Evolutionary conservation across 352 stramenopile species (phyloP).

Genomic region (Thraustochytrium striatum): DNA sequence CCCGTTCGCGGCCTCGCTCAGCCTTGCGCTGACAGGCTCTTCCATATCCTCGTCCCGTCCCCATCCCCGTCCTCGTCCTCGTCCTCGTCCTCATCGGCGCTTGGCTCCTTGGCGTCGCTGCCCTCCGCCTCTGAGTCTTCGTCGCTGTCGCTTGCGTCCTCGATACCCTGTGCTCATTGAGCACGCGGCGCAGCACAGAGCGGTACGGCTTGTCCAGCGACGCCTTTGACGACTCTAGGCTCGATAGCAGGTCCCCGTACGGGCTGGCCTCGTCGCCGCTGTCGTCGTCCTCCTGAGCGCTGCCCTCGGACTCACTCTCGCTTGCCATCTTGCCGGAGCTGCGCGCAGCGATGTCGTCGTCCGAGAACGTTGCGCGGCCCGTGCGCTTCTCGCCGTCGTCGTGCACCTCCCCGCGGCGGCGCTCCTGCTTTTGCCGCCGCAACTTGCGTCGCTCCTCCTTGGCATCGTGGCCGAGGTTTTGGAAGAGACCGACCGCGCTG

Average conservation of each 20-base stretch:
- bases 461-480: not conserved
- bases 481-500: not conserved
- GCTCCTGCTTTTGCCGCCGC: not conserved
- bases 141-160: not conserved
- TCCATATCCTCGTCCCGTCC: not conserved
- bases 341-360: not conserved
- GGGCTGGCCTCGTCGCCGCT: not conserved
- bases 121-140: not conserved
- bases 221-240: not conserved
- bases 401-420: not conserved
- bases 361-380: not conserved
- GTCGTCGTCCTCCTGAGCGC: not conserved
- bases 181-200: not conserved
- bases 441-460: not conserved
- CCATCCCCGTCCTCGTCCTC: not conserved
- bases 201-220: not conserved
- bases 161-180: not conserved
- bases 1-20: not conserved
- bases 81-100: not conserved
- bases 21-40: not conserved
- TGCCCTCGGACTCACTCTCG: not conserved
- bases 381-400: not conserved
- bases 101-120: not conserved
- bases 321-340: not conserved
- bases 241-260: not conserved